phyloP scores from a whole-genome alignment of 1,284 basidiomycete genomes.

The Pseudozyma tsukubaensis region DNA sequence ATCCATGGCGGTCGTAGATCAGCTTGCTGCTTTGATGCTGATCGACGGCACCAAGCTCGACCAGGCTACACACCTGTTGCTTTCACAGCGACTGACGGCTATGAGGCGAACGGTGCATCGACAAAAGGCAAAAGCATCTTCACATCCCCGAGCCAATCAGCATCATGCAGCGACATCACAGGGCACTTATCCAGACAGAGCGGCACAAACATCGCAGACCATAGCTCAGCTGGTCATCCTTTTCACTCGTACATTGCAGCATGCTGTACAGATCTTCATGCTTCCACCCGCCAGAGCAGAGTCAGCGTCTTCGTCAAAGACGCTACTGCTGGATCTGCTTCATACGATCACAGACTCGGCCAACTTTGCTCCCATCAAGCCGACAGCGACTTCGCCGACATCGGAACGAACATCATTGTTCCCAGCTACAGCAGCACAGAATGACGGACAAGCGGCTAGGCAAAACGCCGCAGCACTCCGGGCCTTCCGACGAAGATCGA shows the following conservation, averaged over 20 bases:
- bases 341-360: slow-evolving; percentile 16
- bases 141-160: slow-evolving; percentile 8
- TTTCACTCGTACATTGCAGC: slow-evolving; percentile 42
- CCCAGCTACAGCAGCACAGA: slow-evolving; percentile 2
- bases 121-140: not conserved
- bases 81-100: slow-evolving; percentile 41
- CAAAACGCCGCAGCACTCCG: slow-evolving; percentile 37
- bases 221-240: slow-evolving; percentile 30
- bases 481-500: slow-evolving; percentile 26
- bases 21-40: slow-evolving; percentile 45
- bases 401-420: slow-evolving; percentile 18
- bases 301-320: slow-evolving; percentile 2
- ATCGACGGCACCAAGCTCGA: slow-evolving; percentile 36
- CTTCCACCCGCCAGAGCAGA: slow-evolving; percentile 12
- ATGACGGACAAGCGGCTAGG: slow-evolving; percentile 7
- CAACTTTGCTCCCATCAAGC: slow-evolving; percentile 7
- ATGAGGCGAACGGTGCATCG: slow-evolving; percentile 29
- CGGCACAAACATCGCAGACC: slow-evolving; percentile 24
- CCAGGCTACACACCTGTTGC: slow-evolving; percentile 28
- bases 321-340: slow-evolving; percentile 24
- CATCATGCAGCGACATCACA: not conserved
- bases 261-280: slow-evolving; percentile 33
- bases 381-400: slow-evolving; percentile 17
- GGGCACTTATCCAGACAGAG: slow-evolving; percentile 5
- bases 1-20: slow-evolving; percentile 36